Evolutionary conservation across 371 early-diverging fungal genomes (phyloP), one percentile per base, ranked within the genome.

Genomic region (Mortierella sp.): DNA sequence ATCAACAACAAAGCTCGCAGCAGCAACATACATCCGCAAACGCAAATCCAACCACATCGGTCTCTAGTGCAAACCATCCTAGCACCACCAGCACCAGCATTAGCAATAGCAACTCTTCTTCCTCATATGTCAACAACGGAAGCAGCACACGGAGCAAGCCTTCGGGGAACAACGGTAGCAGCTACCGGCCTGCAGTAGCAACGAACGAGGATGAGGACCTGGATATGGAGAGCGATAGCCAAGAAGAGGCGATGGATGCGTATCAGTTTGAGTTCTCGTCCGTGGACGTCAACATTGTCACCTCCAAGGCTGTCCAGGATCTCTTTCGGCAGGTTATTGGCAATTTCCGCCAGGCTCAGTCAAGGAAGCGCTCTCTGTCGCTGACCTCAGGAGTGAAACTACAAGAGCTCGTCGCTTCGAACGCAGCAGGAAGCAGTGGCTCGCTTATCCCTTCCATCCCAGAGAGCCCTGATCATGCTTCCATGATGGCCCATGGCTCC

Each of bases 311-410:
- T 16, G 85, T 72, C 16, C 81, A 82, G 57, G 81, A 82, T 48
- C 70, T 84, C n/a, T 83, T 83, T 48, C 72, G 71, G 18, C 72
- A 72, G 56, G 64, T 74, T 12, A 73, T 81, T 47, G 46, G 73
- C 11, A 71, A 81, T 57, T 81, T 71, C 44, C 63, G 75, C 1
- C 83, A 83, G 60, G 76, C 76, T 1, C 82, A 80, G 55, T 74
- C 73, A 25, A 74, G 81, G 56, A 82, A 82, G 52, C 81, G 81
- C 28, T 81, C 82, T 6, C 79, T 80, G n/a, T 82, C 83, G 7
- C 28, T 80, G 16, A 75, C 82, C 7, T 71, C 77, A 0, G 72
- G 77, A 4, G 77, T 72, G 21, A 77, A 72, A 29, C 69, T 77
- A 16, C 75, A 74, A 25, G 72, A 77, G 21, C 66, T 77, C 1